Base-by-base conservation (phyloP, 2,329 filamentous ascomycete genomes). In the Clarireedia monteithiana region DNA sequence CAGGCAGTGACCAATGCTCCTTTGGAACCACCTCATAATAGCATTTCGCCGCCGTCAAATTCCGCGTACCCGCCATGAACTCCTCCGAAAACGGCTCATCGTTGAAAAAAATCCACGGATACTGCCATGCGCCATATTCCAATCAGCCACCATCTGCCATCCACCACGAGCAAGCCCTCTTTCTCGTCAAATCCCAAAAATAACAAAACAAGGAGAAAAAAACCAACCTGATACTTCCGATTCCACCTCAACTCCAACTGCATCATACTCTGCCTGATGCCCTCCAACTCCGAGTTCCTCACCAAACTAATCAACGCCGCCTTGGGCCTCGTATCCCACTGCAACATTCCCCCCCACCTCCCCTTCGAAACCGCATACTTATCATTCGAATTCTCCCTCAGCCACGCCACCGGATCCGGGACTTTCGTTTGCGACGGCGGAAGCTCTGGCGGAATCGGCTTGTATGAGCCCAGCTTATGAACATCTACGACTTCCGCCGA, bases 1-100 rank as follows among this genome's bases (percentile, higher is more conserved):
- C 83, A 1, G 94, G 94, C 75, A 94, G 95, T 0, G 89, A 95
- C 94, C 94, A 99, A 74, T 97, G 91, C 70, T 96, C 89, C 66
- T 81, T 78, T 36, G 89, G 85, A 59, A 99, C 85, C 47, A 84
- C 70, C 65, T 91, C 85, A 67, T 88, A 94, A 63, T 79, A 77
- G 64, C 85, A 85, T 63, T 84, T 80, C 2, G 88, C 87, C 55
- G 82, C 82, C 2, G 89, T 92, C 39, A 82, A 80, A 48, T 83
- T 85, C 50, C 78, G 76, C 0, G 87, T 89, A 57, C 75, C 74
- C 38, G 74, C 73, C 68, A 88, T 91, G 75, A 95, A 95, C 58
- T 87, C 82, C 7, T 88, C 82, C 4, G 84, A 85, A 68, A 95
- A 91, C 4, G 85, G 83, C 52, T 85, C 81, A 64, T 90, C 84